These are phyloP conservation scores for Maudiozyma serrabonitensis DNA, from an alignment of 805 yeast species.

Conservation along the genomic window DNA sequence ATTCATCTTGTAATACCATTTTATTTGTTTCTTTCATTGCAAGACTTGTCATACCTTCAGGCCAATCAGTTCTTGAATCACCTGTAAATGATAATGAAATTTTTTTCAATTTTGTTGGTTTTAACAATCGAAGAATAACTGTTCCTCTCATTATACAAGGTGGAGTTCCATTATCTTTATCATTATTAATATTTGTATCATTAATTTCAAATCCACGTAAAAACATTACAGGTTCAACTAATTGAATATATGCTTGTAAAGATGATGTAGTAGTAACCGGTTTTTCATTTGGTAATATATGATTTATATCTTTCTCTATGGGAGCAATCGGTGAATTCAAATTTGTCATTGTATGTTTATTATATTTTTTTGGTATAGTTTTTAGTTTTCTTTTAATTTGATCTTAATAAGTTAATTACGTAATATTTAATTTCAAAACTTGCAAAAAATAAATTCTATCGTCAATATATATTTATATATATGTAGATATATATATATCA, in stretches of 20 bases:
- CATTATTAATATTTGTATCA: neutral
- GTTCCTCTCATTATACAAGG: slow-evolving; percentile 57
- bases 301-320: slow-evolving; percentile 37
- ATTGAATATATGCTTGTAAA: slow-evolving; percentile 50
- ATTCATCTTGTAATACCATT: slow-evolving; percentile 36
- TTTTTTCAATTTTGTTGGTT: slow-evolving; percentile 58
- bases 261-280: slow-evolving; percentile 56
- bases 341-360: neutral
- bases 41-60: slow-evolving; percentile 92
- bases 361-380: neutral
- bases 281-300: slow-evolving; percentile 24
- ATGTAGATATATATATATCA: no score
- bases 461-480: no score
- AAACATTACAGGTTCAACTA: slow-evolving; percentile 71
- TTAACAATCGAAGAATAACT: slow-evolving; percentile 52
- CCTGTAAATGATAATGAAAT: slow-evolving; percentile 57
- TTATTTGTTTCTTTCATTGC: slow-evolving; percentile 10
- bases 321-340: slow-evolving; percentile 36
- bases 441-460: no score
- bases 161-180: neutral
- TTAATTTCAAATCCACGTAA: slow-evolving; percentile 67
- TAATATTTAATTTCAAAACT: no score
- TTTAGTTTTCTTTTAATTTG: no score
- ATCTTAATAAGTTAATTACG: no score
- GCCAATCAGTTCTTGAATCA: slow-evolving; percentile 76